Conservation (phyloP, 2,329 filamentous ascomycete genomes). For the Mariannaea elegans region DNA sequence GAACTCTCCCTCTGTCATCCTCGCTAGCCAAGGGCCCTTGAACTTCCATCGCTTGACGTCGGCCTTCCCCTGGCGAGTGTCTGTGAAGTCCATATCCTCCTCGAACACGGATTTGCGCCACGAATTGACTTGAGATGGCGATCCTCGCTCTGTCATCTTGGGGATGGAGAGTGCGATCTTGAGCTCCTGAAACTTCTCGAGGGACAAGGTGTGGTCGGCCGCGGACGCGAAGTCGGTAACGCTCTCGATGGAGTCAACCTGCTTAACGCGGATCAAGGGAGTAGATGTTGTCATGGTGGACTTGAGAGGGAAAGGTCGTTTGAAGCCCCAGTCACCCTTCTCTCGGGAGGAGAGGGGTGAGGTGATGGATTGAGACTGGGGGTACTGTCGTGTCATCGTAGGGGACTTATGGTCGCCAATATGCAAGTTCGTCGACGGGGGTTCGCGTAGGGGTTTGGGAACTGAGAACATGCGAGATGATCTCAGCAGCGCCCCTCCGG, state of each 20-base stretch:
- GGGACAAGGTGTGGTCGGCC: conserved; percentile 80
- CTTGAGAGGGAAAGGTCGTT: conserved; percentile 81
- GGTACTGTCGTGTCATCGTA: conserved; percentile 74
- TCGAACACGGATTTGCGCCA: conserved; percentile 67
- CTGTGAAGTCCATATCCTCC: conserved; percentile 63
- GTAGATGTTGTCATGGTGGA: conserved; percentile 76
- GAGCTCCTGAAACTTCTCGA: conserved; percentile 88
- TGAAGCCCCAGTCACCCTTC: conserved; percentile 92
- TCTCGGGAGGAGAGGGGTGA: conserved; percentile 77
- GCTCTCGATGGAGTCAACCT: conserved; percentile 85
- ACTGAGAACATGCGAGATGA: conserved; percentile 91
- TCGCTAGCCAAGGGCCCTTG: conserved; percentile 71
- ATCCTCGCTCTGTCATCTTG: conserved; percentile 33
- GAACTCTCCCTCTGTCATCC: conserved; percentile 69
- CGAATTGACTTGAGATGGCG: conserved; percentile 27
- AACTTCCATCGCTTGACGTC: conserved; percentile 71
- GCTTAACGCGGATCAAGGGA: conserved; percentile 79
- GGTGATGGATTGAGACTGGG: conserved; percentile 84
- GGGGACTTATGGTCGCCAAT: conserved; percentile 48
- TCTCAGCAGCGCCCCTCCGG: conserved; percentile 77
- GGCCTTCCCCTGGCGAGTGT: conserved; percentile 45
- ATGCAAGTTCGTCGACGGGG: conserved; percentile 57
- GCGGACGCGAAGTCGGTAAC: conserved; percentile 89
- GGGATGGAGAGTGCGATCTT: conserved; percentile 74
- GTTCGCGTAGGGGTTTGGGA: conserved; percentile 75